Evolutionary conservation across 345 rosid species (phyloP), one percentile per base, ranked within the genome.

Genomic region (Fremontodendron californicum): DNA sequence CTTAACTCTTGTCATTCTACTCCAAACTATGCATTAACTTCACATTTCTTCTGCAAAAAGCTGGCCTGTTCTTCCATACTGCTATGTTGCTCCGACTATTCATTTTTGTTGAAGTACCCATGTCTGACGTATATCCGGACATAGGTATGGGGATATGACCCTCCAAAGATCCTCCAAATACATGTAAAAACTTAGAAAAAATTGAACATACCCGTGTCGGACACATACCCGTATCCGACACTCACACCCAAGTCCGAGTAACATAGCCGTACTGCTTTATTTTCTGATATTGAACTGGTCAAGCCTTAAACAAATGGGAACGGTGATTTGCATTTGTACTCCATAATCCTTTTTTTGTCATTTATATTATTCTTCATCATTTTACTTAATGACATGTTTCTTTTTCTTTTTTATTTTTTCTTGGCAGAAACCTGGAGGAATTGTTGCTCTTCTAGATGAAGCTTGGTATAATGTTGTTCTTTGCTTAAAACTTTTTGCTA

Each of bases 401-500:
- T 11, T 25, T 25, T 8, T 5, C 57, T 15, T 45, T 42, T 54
- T 21, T 33, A 1, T 33, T 68, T 60, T 60, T 31, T 58, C 75
- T 62, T 75, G 82, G 77, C 89, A 92, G 97, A 92, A 92, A 80
- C 97, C 97, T 33, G 92, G 97, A 52, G 97, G 97, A 25, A 89
- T 92, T n/a, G 37, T 92, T 79, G 94, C 97, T 68, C 93, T 92
- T 61, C 93, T 92, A 15, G 97, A 92, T 84, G 97, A 92, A 87
- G 97, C 97, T 79, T 92, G 97, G 97, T 92, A 90, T 31, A 27
- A 16, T 57, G 74, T n/a, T 76, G 63, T 23, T 71, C 64, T 29
- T 31, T 62, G 23, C 15, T 15, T 75, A 60, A 19, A 58, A 35
- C 48, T 60, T 40, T 55, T 23, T 21, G 15, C 19, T 45, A 69